A percentile compares a stretch with the other conserved stretches of the same genome.
Evolutionary conservation across 2,329 filamentous ascomycete genomes (phyloP).

Genomic region (Xylariaceae sp.): DNA sequence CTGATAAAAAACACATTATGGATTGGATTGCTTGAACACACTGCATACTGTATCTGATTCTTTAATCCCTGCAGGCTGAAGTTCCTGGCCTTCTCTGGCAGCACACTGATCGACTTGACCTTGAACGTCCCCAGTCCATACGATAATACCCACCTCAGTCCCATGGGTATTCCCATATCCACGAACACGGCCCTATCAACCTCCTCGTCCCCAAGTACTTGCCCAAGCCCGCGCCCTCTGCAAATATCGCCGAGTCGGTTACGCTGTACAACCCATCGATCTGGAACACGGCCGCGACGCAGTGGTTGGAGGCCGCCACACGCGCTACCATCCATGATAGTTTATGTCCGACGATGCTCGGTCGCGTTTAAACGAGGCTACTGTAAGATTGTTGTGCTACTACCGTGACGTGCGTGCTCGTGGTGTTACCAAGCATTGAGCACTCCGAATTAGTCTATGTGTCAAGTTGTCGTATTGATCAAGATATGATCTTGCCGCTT

Average conservation of each 20-base stretch:
- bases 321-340: conserved; percentile 14
- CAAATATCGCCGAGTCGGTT: background rate
- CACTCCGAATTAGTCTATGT: too few relatives aligned
- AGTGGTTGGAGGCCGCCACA: conserved; percentile 25
- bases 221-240: conserved; percentile 6
- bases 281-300: conserved; percentile 15
- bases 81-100: conserved; percentile 1
- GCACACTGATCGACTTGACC: conserved; percentile 23
- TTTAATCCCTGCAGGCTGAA: conserved; percentile 9
- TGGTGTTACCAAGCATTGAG: too few relatives aligned
- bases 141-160: conserved; percentile 26
- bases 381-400: too few relatives aligned
- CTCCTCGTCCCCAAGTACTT: conserved; percentile 10
- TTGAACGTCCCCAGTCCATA: conserved; percentile 32
- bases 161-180: conserved; percentile 9
- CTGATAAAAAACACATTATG: conserved; percentile 21
- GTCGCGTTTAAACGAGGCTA: too few relatives aligned
- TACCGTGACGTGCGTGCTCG: too few relatives aligned
- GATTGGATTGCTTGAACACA: conserved; percentile 20
- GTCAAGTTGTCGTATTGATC: too few relatives aligned
- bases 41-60: conserved; percentile 19
- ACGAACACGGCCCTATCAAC: conserved; percentile 2
- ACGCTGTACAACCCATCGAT: conserved; percentile 15
- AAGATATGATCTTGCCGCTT: too few relatives aligned
- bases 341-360: conserved; percentile 9